Percentiles rank a stretch among this genome's conserved stretches.
Evolutionary conservation across 139 green algal species (phyloP).

Genomic region (Ulvella scutata): DNA sequence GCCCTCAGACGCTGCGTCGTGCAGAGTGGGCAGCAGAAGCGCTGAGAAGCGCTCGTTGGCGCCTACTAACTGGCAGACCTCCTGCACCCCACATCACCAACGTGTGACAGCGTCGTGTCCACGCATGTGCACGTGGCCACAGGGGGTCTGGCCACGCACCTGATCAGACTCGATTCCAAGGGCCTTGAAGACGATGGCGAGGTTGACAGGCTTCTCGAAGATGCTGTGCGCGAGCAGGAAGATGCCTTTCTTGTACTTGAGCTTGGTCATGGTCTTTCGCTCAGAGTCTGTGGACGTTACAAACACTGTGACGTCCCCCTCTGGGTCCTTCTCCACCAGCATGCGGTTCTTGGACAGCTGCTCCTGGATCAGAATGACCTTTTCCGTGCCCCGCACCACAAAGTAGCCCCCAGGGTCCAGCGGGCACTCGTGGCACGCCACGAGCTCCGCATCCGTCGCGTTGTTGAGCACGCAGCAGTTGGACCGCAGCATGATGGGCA

Average conservation of each 20-base stretch:
- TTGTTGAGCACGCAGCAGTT: conserved; percentile 54
- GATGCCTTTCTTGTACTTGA: conserved; percentile 65
- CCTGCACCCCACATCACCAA: conserved; percentile 16
- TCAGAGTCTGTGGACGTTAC: conserved; percentile 89
- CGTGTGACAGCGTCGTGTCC: not conserved
- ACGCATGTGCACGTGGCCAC: not conserved
- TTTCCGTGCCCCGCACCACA: conserved; percentile 77
- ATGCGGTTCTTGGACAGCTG: conserved; percentile 98
- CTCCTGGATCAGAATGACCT: conserved; percentile 99
- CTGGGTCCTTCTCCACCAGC: conserved; percentile 83
- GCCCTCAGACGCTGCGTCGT: conserved; percentile 57
- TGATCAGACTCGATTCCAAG: conserved; percentile 93
- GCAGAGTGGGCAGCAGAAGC: conserved; percentile 27
- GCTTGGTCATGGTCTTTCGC: conserved; percentile 95
- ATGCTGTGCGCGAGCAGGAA: conserved; percentile 83
- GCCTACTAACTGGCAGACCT: conserved; percentile 34
- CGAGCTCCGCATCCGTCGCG: conserved; percentile 77
- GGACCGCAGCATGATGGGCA: conserved; percentile 95
- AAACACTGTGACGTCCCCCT: conserved; percentile 38
- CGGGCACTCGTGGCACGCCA: conserved; percentile 81
- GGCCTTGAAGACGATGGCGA: conserved; percentile 77
- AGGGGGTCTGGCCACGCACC: conserved; percentile 13
- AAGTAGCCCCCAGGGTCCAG: conserved; percentile 98
- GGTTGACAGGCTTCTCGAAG: conserved; percentile 75
- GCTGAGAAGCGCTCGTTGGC: conserved; percentile 22